Evolutionary conservation across 1,139 yeast species (phyloP), one percentile per base, ranked within the genome.

Genomic region (Lodderomyces metapsilosis): DNA sequence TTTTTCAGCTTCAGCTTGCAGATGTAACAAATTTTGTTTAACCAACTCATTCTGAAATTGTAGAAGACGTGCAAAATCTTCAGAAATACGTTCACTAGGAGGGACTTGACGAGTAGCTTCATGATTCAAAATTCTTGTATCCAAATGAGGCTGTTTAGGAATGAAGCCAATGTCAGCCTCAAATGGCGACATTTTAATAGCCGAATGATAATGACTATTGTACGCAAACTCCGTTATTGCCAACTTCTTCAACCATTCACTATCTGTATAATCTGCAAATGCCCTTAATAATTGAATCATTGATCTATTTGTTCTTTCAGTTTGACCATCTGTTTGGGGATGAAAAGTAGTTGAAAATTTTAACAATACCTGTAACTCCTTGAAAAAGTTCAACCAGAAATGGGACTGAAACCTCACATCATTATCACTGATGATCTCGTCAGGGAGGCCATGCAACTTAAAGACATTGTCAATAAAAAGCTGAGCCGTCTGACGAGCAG

Each of bases 291-390:
- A 22, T 22, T 37, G 41, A 6, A 28, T 33, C 6, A 41, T n/a
- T 1, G 43, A 34, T 2, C 41, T 2, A 25, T 41, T 41, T 2
- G 41, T 38, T 3, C 41, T 2, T 30, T 41, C 41, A 2, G 43
- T 41, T 20, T 41, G 43, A 15, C 41, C 43, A 41, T 41, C 43
- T 3, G 43, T 34, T 16, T 41, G 38, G 2, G 43, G 41, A 20
- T 41, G 36, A 5, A 7, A 9, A 10, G 22, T 13, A 7, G 41
- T 34, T 1, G 43, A 25, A 8, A 18, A 32, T 7, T 37, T 32
- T 6, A 37, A 33, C 9, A 6, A 3, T 2, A 21, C 13, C 2
- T 20, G 18, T 3, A 37, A 8, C 11, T 34, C 13, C 3, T 8
- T 13, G 15, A 33, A 33, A n/a, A 38, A 38, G 5, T 28, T 28